Conservation (phyloP, 805 yeast species). For the Isabelozyma heimii region DNA sequence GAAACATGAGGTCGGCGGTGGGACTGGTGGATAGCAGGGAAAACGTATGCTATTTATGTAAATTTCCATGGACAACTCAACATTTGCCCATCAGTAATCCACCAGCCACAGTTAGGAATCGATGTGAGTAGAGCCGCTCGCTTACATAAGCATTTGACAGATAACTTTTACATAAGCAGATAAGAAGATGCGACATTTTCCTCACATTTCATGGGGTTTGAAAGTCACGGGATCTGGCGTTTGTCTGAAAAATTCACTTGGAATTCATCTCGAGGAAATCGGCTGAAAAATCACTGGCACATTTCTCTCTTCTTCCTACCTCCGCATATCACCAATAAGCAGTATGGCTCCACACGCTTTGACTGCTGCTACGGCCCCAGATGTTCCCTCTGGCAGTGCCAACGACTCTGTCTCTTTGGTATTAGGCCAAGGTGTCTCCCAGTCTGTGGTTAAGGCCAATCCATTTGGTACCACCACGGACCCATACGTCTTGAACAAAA, state of each 20-base stretch:
- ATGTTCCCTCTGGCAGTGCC: not conserved
- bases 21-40: not conserved
- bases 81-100: not conserved
- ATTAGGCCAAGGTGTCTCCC: not conserved
- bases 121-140: not conserved
- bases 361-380: not conserved
- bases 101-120: not conserved
- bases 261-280: not conserved
- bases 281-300: not conserved
- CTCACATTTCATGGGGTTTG: not conserved
- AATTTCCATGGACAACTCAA: not conserved
- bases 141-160: not conserved
- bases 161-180: too few relatives aligned
- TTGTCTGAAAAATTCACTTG: not conserved
- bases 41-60: not conserved
- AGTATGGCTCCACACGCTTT: slow-evolving; percentile 13
- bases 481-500: slow-evolving; percentile 48
- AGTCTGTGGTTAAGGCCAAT: slow-evolving; percentile 10
- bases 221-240: not conserved
- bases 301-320: not conserved
- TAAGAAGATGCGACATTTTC: not conserved
- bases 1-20: not conserved
- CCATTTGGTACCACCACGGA: slow-evolving; percentile 67
- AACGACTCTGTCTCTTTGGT: not conserved
- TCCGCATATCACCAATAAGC: not conserved